Evolutionary conservation across 306 rosid species (phyloP).

Genomic region (Lupinus albus): DNA sequence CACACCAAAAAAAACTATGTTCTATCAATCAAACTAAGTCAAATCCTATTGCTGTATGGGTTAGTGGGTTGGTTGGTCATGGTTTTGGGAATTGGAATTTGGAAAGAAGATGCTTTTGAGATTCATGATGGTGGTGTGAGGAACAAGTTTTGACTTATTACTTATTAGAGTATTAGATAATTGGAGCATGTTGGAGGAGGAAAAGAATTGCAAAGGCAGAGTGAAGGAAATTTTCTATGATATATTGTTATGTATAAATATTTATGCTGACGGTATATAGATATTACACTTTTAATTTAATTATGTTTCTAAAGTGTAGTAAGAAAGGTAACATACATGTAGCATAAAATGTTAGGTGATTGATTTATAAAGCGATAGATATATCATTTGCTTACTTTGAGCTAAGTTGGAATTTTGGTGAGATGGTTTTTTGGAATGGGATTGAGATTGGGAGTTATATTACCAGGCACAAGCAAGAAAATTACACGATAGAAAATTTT

Average conservation of each 20-base stretch:
- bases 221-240: slow-evolving; percentile 12
- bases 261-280: too few relatives aligned
- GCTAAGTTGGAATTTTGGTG: slow-evolving; percentile 17
- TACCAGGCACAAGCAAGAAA: background rate
- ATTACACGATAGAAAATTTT: background rate
- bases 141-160: background rate
- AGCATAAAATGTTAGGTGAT: too few relatives aligned
- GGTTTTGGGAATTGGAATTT: background rate
- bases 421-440: background rate
- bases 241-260: too few relatives aligned
- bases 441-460: background rate
- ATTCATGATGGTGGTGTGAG: background rate
- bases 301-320: too few relatives aligned
- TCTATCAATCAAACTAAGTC: too few relatives aligned
- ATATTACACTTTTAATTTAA: too few relatives aligned
- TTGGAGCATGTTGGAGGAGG: background rate
- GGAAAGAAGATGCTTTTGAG: background rate
- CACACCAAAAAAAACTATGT: too few relatives aligned
- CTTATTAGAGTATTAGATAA: background rate
- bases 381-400: too few relatives aligned
- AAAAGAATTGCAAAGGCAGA: background rate
- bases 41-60: background rate
- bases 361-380: too few relatives aligned
- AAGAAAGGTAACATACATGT: too few relatives aligned
- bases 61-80: slow-evolving; percentile 15